phyloP scores from a whole-genome alignment of 495 filamentous ascomycete species.

The Penicillium atrosanguineum region DNA sequence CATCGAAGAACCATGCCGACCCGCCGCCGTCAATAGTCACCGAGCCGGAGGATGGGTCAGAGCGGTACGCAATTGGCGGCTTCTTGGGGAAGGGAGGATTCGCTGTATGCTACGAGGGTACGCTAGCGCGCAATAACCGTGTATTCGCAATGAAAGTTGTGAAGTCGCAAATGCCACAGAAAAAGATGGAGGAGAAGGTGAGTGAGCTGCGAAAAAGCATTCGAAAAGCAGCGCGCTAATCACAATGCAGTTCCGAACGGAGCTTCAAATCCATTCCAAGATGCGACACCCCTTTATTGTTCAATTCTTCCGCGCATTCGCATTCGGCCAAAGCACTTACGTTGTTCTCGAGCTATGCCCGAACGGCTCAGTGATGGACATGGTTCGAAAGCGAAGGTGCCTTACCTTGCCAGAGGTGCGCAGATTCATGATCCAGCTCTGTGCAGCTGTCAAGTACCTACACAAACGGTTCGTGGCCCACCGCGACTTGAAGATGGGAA shows the following conservation, averaged over 20 bases:
- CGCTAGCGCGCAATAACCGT: conserved; percentile 59
- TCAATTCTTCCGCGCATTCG: conserved; percentile 90
- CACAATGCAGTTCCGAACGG: conserved; percentile 78
- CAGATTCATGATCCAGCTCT: conserved; percentile 88
- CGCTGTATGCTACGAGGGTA: conserved; percentile 83
- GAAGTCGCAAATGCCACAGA: conserved; percentile 78
- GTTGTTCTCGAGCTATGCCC: conserved; percentile 91
- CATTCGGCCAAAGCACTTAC: conserved; percentile 83
- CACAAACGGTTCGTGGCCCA: conserved; percentile 94
- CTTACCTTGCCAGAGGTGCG: conserved; percentile 89
- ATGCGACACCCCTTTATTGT: conserved; percentile 94
- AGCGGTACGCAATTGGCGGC: conserved; percentile 77
- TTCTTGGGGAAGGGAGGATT: conserved; percentile 93
- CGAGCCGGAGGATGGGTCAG: conserved; percentile 72
- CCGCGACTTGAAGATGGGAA: conserved; percentile 95
- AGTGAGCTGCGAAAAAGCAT: background rate
- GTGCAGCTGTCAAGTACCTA: conserved; percentile 95
- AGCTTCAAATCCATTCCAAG: conserved; percentile 96
- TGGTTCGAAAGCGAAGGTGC: conserved; percentile 84
- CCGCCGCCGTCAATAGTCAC: conserved; percentile 73
- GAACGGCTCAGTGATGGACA: conserved; percentile 98
- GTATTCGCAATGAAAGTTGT: conserved; percentile 88
- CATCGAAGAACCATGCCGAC: conserved; percentile 61
- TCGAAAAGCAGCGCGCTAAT: conserved; percentile 29
- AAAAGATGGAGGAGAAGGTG: conserved; percentile 89